Conservation (phyloP, 2,329 filamentous ascomycete genomes). For the Xylaria sp. region DNA sequence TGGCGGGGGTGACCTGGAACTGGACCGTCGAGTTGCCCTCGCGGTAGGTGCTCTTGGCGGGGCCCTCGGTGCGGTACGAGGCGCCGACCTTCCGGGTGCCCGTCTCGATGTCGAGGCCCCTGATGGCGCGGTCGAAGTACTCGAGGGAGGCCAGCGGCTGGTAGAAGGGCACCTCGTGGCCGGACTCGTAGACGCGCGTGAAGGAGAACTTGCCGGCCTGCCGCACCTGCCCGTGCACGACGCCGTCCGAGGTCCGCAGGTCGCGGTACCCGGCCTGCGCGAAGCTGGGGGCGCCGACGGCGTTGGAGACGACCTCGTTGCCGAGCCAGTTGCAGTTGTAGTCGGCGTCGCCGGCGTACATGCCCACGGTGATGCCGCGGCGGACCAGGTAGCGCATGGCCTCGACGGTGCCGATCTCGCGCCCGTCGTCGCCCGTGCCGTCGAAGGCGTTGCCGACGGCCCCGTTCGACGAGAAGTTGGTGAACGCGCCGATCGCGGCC, state of each 20-base stretch:
- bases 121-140: constrained; percentile 61
- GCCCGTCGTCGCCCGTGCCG: constrained; percentile 61
- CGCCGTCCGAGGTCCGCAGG: constrained; percentile 53
- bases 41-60: constrained; percentile 57
- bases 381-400: constrained; percentile 43
- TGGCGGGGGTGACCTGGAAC: constrained; percentile 48
- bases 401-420: constrained; percentile 44
- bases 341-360: constrained; percentile 51
- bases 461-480: constrained; percentile 65
- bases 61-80: constrained; percentile 54
- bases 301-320: constrained; percentile 44
- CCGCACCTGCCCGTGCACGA: constrained; percentile 64
- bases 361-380: constrained; percentile 42
- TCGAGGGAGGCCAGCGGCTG: constrained; percentile 61
- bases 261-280: constrained; percentile 59
- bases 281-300: constrained; percentile 55
- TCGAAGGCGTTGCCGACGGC: constrained; percentile 65
- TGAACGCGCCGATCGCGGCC: constrained; percentile 67
- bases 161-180: constrained; percentile 63
- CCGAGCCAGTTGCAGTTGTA: constrained; percentile 53
- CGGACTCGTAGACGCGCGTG: constrained; percentile 57
- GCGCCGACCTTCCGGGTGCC: constrained; percentile 19
- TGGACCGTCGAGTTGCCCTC: constrained; percentile 55
- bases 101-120: constrained; percentile 62
- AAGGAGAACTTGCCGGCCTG: constrained; percentile 63